These are phyloP conservation scores for Gastrolobium villosum DNA, from an alignment of 306 rosid species.

Conservation along the genomic window DNA sequence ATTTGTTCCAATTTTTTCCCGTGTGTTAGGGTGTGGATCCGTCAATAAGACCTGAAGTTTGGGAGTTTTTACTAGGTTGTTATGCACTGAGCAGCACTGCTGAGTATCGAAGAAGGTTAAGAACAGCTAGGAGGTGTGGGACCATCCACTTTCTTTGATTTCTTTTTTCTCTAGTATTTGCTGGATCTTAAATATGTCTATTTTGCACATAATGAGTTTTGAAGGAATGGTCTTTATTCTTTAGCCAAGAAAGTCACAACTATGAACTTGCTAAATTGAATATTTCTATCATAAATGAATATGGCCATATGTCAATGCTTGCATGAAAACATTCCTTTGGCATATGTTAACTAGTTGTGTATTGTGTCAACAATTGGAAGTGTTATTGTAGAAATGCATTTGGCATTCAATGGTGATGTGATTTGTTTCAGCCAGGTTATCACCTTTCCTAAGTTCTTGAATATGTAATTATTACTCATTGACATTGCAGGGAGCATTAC, in stretches of 20 bases:
- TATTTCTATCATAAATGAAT: conserved; percentile 34
- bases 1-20: conserved; percentile 45
- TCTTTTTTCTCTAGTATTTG: conserved; percentile 37
- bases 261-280: conserved; percentile 34
- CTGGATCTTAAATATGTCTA: conserved; percentile 40
- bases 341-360: conserved; percentile 33
- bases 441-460: conserved; percentile 40
- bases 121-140: conserved; percentile 85
- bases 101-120: conserved; percentile 72
- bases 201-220: conserved; percentile 17
- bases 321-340: conserved; percentile 38
- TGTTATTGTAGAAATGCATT: conserved; percentile 10
- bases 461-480: conserved; percentile 34
- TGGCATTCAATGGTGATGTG: conserved; percentile 39
- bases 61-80: conserved; percentile 98
- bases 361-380: conserved; percentile 30
- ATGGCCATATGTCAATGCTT: conserved; percentile 26
- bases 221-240: conserved; percentile 37
- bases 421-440: conserved; percentile 38
- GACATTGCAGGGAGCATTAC: conserved; percentile 80
- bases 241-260: conserved; percentile 27
- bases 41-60: conserved; percentile 87
- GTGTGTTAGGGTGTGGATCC: conserved; percentile 87
- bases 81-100: conserved; percentile 82
- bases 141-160: conserved; percentile 38